A percentile compares a stretch with the other conserved stretches of the same genome.
These are phyloP conservation scores for Phytophthora litchii DNA, from an alignment of 352 stramenopile genomes.

Conservation along the genomic window DNA sequence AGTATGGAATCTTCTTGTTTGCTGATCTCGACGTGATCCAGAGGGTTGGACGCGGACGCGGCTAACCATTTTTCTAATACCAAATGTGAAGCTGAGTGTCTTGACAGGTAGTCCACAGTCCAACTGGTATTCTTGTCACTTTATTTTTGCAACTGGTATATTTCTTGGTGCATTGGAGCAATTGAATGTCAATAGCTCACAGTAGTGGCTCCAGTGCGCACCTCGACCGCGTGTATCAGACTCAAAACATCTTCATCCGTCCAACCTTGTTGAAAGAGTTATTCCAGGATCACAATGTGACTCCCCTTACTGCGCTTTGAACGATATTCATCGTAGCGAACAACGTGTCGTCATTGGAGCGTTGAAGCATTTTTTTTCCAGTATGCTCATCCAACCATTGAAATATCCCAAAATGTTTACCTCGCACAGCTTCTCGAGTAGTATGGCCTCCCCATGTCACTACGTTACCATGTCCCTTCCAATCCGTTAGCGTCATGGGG, in stretches of 20 bases:
- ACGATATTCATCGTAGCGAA: not conserved
- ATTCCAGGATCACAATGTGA: not conserved
- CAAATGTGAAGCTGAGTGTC: not conserved
- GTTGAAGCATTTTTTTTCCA: too few relatives aligned
- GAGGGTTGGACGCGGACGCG: not conserved
- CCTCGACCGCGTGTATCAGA: not conserved
- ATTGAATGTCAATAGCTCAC: not conserved
- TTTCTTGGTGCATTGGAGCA: too few relatives aligned
- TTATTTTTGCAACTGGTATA: not conserved
- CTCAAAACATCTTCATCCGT: not conserved
- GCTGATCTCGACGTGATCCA: not conserved
- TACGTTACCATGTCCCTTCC: constrained; percentile 4
- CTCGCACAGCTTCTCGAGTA: constrained; percentile 3
- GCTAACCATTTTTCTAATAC: not conserved
- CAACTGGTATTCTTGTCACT: not conserved
- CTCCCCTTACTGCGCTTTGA: not conserved
- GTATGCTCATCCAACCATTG: constrained; percentile 5
- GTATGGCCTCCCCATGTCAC: constrained; percentile 12
- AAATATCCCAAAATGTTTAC: constrained; percentile 11
- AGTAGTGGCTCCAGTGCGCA: not conserved
- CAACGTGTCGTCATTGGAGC: too few relatives aligned
- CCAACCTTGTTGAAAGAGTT: not conserved
- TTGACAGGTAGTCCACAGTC: not conserved
- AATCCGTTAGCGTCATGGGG: constrained; percentile 3
- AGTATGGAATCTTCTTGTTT: not conserved